Evolutionary conservation across 176 grass and related monocot genomes (phyloP), one percentile per base, ranked within the genome.

Genomic region (Zea luxurians): DNA sequence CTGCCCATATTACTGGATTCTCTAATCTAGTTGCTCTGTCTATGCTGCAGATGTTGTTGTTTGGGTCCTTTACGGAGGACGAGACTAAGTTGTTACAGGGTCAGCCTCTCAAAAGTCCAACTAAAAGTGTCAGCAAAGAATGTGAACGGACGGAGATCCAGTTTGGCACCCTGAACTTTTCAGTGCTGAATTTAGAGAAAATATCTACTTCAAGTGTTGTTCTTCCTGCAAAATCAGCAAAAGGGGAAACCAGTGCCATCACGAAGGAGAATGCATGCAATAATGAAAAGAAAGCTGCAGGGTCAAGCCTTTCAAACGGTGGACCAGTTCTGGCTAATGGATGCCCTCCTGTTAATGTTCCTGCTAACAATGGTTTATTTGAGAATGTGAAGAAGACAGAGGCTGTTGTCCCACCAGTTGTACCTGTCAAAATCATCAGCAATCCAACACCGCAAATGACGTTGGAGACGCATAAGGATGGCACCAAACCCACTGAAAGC

Each of bases 31-130:
- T 62, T 85, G 62, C 45, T 55, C 10, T 13, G 8, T 37, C 9
- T 54, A 13, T 13, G 48, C 35, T 67, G 81, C 90, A 99, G 96
- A 65, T 95, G 12, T 7, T 98, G 9, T 18, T 92, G 54, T 98
- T 98, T 57, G 95, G 95, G 74, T 85, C 81, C 72, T 94, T 94
- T 20, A 94, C 91, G 8, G 89, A 94, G 89, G 95, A 85, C 0
- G 95, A 94, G 44, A 88, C 83, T 37, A 94, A 80, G 80, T 72
- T 78, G 58, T 88, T 91, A 61, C 79, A 88, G 59, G 84, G 83
- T 38, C 65, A 83, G 45, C 82, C 77, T 18, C 64, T 8, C 63
- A 72, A 42, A 44, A 18, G 43, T 16, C 50, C 58, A 75, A 44
- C 50, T 61, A 76, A 76, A 67, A 85, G 74, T 45, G 45, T 7